Base-by-base conservation (phyloP, 2,329 filamentous ascomycete genomes). In the Alternaria sp. region DNA sequence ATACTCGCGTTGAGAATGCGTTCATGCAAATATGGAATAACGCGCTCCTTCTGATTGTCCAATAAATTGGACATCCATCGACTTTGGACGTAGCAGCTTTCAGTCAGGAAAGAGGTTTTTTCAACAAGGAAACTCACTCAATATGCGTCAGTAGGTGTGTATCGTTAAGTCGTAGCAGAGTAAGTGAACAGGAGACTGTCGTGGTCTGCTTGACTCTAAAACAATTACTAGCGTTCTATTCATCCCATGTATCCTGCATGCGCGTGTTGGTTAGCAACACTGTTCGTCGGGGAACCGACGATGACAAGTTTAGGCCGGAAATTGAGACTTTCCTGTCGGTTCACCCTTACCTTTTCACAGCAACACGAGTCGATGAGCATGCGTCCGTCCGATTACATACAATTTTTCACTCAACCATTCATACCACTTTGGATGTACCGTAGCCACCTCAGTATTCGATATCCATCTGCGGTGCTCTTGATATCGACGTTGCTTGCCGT, bases 401-500 rank as follows among this genome's bases (percentile, higher is more conserved):
- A 27, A 27, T 27, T 27, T 27, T 27, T 27, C 7, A 27, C 25
- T 27, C 25, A 27, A 27, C 25, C 2, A 27, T 27, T 27, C 25
- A 27, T 27, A 27, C 1, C 25, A 27, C 25, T 27, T 27, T 27
- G 25, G 25, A 27, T 27, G 25, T 27, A 27, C 25, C 7, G 5
- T 27, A 27, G 25, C 25, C 6, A 27, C 25, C 7, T 27, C 25
- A 27, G 25, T 27, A 27, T 27, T 27, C 25, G 25, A 27, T 8
- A 8, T 7, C 6, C 25, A 27, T 27, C 25, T 27, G 6, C 25
- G 25, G 7, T 27, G 25, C 25, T 27, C 25, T 8, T 27, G 25
- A 25, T 25, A 51, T 56, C 67, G 4, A 43, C 48, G 11, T 20
- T 71, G 0, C 58, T 74, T 12, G 57, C 62, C 2, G 57, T 59